These are phyloP conservation scores for Tritrichomonas foetus DNA, from an alignment of 208 protist genomes.

Conservation along the genomic window DNA sequence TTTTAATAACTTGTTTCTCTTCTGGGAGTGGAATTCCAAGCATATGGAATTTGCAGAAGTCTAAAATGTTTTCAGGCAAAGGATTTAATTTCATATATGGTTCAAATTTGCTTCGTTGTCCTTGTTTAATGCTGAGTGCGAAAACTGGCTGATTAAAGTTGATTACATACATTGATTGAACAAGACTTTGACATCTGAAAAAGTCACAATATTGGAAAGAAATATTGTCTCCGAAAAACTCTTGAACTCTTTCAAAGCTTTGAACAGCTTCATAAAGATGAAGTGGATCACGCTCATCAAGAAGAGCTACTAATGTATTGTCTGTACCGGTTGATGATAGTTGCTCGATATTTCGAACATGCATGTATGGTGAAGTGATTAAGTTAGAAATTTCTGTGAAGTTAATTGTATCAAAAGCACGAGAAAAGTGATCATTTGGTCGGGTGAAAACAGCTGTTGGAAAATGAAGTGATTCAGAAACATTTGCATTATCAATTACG, in stretches of 20 bases:
- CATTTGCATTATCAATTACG: background rate
- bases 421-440: background rate
- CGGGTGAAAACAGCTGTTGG: background rate
- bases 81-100: too few species aligned
- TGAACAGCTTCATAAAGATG: background rate
- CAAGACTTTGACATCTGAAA: background rate
- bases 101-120: too few species aligned
- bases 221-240: background rate
- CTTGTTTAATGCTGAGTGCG: too few species aligned
- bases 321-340: background rate
- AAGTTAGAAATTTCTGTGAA: background rate
- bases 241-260: background rate
- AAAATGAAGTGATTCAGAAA: background rate
- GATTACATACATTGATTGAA: too few species aligned
- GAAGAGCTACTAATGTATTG: background rate
- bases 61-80: too few species aligned
- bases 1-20: background rate
- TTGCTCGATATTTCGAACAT: slow-evolving; percentile 55
- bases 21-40: too few species aligned
- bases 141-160: too few species aligned
- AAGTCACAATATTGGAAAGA: slow-evolving; percentile 11
- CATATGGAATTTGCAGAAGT: too few species aligned
- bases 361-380: too few species aligned
- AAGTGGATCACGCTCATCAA: background rate
- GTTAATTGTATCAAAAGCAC: background rate